A percentile compares a stretch with the other conserved stretches of the same genome.
phyloP scores from a whole-genome alignment of 1,139 yeast genomes.

The Protomyces lactucae-debilis region DNA sequence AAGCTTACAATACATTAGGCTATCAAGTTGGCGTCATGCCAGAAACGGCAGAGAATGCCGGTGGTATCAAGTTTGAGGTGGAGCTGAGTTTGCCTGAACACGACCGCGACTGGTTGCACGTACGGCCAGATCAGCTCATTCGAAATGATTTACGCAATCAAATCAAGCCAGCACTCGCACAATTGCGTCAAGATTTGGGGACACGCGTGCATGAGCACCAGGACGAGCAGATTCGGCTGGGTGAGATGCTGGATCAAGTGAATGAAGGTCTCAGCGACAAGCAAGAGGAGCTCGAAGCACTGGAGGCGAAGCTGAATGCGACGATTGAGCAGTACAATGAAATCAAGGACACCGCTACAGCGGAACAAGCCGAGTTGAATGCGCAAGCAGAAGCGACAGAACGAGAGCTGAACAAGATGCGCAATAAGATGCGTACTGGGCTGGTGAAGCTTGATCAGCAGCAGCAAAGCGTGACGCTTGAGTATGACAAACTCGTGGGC shows the following conservation, averaged over 20 bases:
- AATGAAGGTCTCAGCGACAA: conserved; percentile 55
- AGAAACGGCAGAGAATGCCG: conserved; percentile 33
- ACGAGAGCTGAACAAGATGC: conserved; percentile 54
- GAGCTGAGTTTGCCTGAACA: conserved; percentile 37
- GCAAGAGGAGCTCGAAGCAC: conserved; percentile 54
- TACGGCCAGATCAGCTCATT: conserved; percentile 44
- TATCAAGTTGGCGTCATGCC: conserved; percentile 46
- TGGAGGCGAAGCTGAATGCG: conserved; percentile 55
- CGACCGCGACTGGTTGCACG: conserved; percentile 43
- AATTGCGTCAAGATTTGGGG: conserved; percentile 49
- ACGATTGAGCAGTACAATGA: conserved; percentile 56
- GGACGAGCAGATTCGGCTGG: conserved; percentile 56
- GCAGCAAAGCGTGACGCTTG: conserved; percentile 53
- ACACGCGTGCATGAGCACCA: conserved; percentile 51
- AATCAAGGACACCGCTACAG: conserved; percentile 50
- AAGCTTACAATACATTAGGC: conserved; percentile 54
- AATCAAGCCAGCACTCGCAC: conserved; percentile 43
- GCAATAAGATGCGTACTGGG: conserved; percentile 52
- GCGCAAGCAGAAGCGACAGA: conserved; percentile 65
- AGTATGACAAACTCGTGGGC: conserved; percentile 51
- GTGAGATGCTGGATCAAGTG: conserved; percentile 55
- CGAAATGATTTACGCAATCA: conserved; percentile 41
- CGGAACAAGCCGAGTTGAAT: conserved; percentile 52
- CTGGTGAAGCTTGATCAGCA: conserved; percentile 54
- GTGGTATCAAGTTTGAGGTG: conserved; percentile 38